A percentile compares a stretch with the other conserved stretches of the same genome.
These are phyloP conservation scores for Metschnikowia reukaufii DNA, from an alignment of 805 yeast genomes.

Conservation along the genomic window DNA sequence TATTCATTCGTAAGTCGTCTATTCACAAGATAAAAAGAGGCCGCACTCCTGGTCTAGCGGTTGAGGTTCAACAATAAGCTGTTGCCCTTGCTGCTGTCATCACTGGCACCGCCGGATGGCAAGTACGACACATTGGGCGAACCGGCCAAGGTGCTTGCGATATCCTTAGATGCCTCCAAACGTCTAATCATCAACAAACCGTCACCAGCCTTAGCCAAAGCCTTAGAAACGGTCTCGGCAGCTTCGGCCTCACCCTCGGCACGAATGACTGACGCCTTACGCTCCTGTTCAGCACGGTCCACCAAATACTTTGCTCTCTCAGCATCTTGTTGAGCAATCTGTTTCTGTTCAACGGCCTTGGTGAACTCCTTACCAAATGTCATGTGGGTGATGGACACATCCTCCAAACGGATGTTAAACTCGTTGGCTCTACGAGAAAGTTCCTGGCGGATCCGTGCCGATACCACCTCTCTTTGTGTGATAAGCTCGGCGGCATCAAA, in stretches of 20 bases:
- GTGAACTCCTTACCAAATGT: conserved; percentile 96
- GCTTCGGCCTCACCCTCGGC: conserved; percentile 99
- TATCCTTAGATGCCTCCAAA: conserved; percentile 94
- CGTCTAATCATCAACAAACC: conserved; percentile 91
- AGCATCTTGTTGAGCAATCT: conserved; percentile 99
- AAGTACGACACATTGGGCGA: conserved; percentile 87
- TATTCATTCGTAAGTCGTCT: conserved; percentile 14
- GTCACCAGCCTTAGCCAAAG: conserved; percentile 92
- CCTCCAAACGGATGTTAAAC: conserved; percentile 89
- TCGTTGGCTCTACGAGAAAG: conserved; percentile 79
- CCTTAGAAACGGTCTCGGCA: conserved; percentile 92
- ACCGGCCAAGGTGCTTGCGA: conserved; percentile 81
- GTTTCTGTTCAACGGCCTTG: conserved; percentile 97
- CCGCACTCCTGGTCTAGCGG: conserved; percentile 39
- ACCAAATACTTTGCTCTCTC: conserved; percentile 86
- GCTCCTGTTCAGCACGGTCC: conserved; percentile 96
- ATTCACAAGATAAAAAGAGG: conserved; percentile 9
- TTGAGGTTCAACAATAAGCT: conserved; percentile 67
- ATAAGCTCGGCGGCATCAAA: conserved; percentile 96
- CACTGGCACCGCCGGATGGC: conserved; percentile 54
- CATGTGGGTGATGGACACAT: conserved; percentile 96
- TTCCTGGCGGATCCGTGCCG: conserved; percentile 85
- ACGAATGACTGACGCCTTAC: conserved; percentile 90
- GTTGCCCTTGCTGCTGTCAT: conserved; percentile 44
- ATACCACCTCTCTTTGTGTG: conserved; percentile 94